Evolutionary conservation across 1,284 basidiomycete species (phyloP), one percentile per base, ranked within the genome.

Genomic region (Ustilago vetiveriae): DNA sequence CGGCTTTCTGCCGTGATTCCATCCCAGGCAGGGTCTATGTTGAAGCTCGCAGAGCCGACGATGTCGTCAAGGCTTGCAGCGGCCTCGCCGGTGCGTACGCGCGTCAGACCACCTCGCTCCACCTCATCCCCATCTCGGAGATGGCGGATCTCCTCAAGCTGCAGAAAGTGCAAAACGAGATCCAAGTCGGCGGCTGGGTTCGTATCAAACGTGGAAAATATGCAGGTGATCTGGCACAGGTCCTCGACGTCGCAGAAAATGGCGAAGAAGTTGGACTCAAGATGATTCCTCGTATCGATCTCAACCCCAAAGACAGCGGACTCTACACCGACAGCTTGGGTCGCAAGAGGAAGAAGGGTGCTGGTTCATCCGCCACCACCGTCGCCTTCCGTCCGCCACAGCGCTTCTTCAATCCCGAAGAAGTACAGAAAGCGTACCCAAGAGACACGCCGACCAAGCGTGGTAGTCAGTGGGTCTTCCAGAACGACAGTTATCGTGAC

Each of bases 81-180:
- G 95, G 94, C 29, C 89, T 98, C 38, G 92, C 98, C 48, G 95
- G 94, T 51, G 89, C 95, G 48, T 98, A 94, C 83, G 72, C 71
- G 4, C 62, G 72, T 30, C 89, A 90, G 48, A 67, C 70, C 32
- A 64, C 65, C 26, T 90, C 90, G 17, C 87, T 94, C 64, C 87
- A 88, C 36, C 88, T 98, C 35, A 93, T 98, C 1, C 94, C 94
- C 8, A 94, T 98, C 67, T 92, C 97, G 74, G 95, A 99, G 85
- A 98, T 98, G 95, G 92, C 94, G 6, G 93, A 92, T 66, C 85
- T 98, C 29, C 86, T 98, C 70, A 92, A 92, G 81, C 96, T 97
- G 77, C 96, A 94, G 85, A 94, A 95, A 84, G 91, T 94, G 79
- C 92, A 94, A 70, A 85, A 90, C 52, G 90, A 90, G 1, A 88